These are phyloP conservation scores for Spizellomyces punctatus DNA, from an alignment of 192 early-diverging fungal genomes.

Conservation along the genomic window DNA sequence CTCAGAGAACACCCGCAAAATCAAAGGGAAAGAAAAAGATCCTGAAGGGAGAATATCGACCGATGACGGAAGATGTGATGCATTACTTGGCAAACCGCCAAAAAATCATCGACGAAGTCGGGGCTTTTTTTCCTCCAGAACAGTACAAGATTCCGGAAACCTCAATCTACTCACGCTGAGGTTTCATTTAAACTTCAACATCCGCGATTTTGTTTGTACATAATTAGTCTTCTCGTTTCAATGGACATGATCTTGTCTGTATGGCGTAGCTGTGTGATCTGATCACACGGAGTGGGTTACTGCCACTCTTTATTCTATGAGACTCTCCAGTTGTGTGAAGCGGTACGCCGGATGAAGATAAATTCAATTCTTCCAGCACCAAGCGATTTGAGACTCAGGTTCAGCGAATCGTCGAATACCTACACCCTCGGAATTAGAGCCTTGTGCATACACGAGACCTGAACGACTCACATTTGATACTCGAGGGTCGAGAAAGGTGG, in stretches of 20 bases:
- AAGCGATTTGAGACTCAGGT: too few relatives aligned
- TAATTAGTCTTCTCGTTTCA: too few relatives aligned
- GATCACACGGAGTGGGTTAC: too few relatives aligned
- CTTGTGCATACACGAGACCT: too few relatives aligned
- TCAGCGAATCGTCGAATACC: constrained; percentile 38
- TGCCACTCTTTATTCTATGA: too few relatives aligned
- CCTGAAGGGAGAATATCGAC: constrained; percentile 7
- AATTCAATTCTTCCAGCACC: too few relatives aligned
- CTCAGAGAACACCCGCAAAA: constrained; percentile 22
- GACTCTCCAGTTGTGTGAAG: not conserved
- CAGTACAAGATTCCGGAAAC: constrained; percentile 34
- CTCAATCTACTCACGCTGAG: constrained; percentile 30
- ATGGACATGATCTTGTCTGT: too few relatives aligned
- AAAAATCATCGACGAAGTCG: constrained; percentile 41
- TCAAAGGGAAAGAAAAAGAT: constrained; percentile 17
- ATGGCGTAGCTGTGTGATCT: too few relatives aligned
- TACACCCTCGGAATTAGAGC: not conserved
- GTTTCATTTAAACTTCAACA: not conserved
- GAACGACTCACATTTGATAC: constrained; percentile 42
- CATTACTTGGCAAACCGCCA: constrained; percentile 39
- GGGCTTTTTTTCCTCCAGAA: constrained; percentile 39
- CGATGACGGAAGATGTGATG: constrained; percentile 36
- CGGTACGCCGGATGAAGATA: too few relatives aligned
- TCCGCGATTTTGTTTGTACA: too few relatives aligned
- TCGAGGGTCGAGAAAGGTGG: constrained; percentile 51